Percentiles rank a stretch among this genome's conserved stretches.
These are phyloP conservation scores for Hamigera avellanea DNA, from an alignment of 495 filamentous ascomycete species.

Conservation along the genomic window DNA sequence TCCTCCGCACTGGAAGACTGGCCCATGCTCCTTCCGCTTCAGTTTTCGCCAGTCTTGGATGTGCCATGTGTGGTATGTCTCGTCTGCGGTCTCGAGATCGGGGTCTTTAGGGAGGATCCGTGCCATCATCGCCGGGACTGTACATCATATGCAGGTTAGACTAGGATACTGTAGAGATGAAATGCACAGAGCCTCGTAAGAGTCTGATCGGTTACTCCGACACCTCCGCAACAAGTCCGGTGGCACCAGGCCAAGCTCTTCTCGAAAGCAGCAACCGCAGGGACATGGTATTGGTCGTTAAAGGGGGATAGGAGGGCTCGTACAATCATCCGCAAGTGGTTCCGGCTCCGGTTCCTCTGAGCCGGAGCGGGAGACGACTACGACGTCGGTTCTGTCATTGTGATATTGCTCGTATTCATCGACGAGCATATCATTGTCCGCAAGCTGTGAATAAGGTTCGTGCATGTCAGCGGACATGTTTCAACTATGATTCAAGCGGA, in stretches of 20 bases:
- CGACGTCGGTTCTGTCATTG: slow-evolving; percentile 73
- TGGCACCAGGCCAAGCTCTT: too few relatives aligned
- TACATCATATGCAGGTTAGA: slow-evolving; percentile 11
- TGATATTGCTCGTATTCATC: slow-evolving; percentile 61
- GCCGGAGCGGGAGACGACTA: slow-evolving; percentile 67
- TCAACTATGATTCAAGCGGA: not conserved
- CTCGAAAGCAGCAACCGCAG: too few relatives aligned
- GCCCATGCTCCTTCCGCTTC: slow-evolving; percentile 71
- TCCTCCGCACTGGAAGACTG: slow-evolving; percentile 74
- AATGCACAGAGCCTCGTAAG: too few relatives aligned
- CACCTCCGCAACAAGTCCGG: too few relatives aligned
- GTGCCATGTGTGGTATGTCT: slow-evolving; percentile 69
- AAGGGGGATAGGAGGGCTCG: slow-evolving; percentile 15
- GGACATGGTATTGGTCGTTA: slow-evolving; percentile 1
- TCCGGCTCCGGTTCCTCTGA: slow-evolving; percentile 40
- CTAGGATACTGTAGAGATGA: not conserved
- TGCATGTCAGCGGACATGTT: not conserved
- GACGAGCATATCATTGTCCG: slow-evolving; percentile 54
- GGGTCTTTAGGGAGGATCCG: slow-evolving; percentile 59
- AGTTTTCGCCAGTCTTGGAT: slow-evolving; percentile 70
- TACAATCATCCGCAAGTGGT: slow-evolving; percentile 63
- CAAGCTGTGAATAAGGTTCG: slow-evolving; percentile 15
- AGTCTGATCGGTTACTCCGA: too few relatives aligned
- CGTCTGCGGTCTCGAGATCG: slow-evolving; percentile 60
- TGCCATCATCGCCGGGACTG: slow-evolving; percentile 78